Conservation (phyloP, 306 rosid genomes). For the Pyrus betulifolia region DNA sequence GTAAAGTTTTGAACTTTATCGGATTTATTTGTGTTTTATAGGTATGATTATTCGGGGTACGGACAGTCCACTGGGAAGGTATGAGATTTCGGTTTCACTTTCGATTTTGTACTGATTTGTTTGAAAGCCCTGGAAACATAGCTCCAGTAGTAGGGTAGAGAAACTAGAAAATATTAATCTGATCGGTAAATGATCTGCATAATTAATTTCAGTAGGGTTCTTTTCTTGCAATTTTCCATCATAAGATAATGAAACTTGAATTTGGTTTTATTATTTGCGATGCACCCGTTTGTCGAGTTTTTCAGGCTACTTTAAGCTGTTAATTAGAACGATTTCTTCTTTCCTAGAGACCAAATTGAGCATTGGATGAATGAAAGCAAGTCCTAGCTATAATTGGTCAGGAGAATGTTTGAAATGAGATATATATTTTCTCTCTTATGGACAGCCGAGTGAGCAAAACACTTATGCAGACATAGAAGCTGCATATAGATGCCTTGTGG, state of each 20-base stretch:
- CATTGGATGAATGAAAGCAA: background rate
- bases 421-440: constrained; percentile 3
- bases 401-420: constrained; percentile 6
- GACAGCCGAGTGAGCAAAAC: constrained; percentile 91
- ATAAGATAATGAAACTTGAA: background rate
- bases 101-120: background rate
- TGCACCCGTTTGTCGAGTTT: background rate
- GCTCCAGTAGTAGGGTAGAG: background rate
- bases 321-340: background rate
- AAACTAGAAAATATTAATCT: background rate
- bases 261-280: background rate
- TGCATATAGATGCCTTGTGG: constrained; percentile 75
- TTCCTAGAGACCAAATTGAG: background rate
- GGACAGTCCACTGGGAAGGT: constrained; percentile 94
- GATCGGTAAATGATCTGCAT: background rate
- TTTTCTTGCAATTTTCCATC: background rate
- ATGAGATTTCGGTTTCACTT: background rate
- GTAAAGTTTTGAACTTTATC: constrained; percentile 5
- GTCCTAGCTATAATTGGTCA: background rate
- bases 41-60: constrained; percentile 91
- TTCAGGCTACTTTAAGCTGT: background rate
- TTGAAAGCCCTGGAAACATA: background rate
- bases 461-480: constrained; percentile 96
- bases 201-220: background rate
- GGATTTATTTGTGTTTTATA: constrained; percentile 16